These are phyloP conservation scores for Coemansia sp. DNA, from an alignment of 192 early-diverging fungal species.

Conservation along the genomic window DNA sequence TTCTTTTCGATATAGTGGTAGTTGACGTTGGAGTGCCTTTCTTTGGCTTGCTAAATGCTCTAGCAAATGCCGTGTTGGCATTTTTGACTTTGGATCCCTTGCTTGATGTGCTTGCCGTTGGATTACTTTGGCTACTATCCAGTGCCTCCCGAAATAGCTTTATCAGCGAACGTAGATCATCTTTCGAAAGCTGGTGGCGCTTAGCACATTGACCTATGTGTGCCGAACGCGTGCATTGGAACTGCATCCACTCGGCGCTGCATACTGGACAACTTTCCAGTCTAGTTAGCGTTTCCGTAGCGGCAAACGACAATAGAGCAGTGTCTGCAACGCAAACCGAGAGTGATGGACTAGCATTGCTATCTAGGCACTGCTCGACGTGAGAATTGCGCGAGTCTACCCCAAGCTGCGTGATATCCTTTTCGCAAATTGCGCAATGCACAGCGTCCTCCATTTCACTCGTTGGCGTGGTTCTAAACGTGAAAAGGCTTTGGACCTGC, in stretches of 20 bases:
- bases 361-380: constrained; percentile 28
- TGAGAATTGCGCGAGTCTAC: constrained; percentile 23
- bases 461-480: too few species aligned
- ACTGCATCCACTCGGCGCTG: constrained; percentile 19
- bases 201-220: constrained; percentile 30
- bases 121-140: constrained; percentile 2
- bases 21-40: background rate
- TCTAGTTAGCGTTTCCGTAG: constrained; percentile 13
- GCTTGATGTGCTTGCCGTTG: background rate
- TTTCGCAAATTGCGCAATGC: constrained; percentile 26
- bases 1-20: background rate
- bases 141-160: constrained; percentile 38
- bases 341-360: background rate
- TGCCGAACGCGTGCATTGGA: constrained; percentile 4
- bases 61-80: background rate
- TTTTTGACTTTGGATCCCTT: background rate
- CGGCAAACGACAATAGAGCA: too few species aligned
- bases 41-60: background rate
- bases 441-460: constrained; percentile 4
- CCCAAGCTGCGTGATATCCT: constrained; percentile 23
- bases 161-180: constrained; percentile 19
- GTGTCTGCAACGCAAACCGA: background rate
- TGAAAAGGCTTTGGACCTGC: too few species aligned
- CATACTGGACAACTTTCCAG: constrained; percentile 39
- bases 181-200: constrained; percentile 17